Base-by-base conservation (phyloP, 2,329 filamentous ascomycete species). In the Ambrosiella beaveri region DNA sequence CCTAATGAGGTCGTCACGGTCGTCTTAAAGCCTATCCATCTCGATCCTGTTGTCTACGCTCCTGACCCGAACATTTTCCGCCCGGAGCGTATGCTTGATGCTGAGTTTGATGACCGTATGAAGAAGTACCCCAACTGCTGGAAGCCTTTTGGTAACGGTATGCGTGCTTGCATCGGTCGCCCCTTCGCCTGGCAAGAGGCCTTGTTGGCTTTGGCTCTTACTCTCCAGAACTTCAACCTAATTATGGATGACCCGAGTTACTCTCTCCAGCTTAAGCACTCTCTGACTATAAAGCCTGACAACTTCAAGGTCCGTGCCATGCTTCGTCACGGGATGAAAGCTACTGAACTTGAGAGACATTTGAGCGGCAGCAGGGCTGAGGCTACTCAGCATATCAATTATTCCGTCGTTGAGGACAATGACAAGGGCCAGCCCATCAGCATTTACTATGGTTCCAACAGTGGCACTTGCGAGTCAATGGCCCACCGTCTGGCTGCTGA, bases 141-240 rank as follows among this genome's bases (percentile, higher is more conserved):
- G 81, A 85, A 86, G 69, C 84, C 86, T 2, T 90, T 89, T 63
- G 86, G 86, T 1, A 85, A 85, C 59, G 85, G 85, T 1, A 73
- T 77, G 62, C 72, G 86, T 57, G 82, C 73, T 1, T 90, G 85
- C 63, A 88, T 89, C 61, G 86, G 86, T 3, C 73, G 84, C 1
- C 75, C 79, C 0, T 89, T 89, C 65, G 84, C 85, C 1, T 85
- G 82, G 81, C 85, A 90, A 65, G 86, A 90, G 68, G 74, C 77
- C 1, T 66, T 84, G 4, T 69, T 87, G 0, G 75, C 76, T 7
- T 71, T 81, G 63, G 79, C 81, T 0, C 74, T 85, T 63, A 66
- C 87, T 11, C 71, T 88, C 59, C 84, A 88, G 64, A 85, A 83
- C 64, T 87, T 88, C 70, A 77, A 86, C 63, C 79, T 88, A 60